Percentiles rank a stretch among this genome's conserved stretches.
phyloP scores from a whole-genome alignment of 371 early-diverging fungal genomes.

The Syncephalastrum sp. region DNA sequence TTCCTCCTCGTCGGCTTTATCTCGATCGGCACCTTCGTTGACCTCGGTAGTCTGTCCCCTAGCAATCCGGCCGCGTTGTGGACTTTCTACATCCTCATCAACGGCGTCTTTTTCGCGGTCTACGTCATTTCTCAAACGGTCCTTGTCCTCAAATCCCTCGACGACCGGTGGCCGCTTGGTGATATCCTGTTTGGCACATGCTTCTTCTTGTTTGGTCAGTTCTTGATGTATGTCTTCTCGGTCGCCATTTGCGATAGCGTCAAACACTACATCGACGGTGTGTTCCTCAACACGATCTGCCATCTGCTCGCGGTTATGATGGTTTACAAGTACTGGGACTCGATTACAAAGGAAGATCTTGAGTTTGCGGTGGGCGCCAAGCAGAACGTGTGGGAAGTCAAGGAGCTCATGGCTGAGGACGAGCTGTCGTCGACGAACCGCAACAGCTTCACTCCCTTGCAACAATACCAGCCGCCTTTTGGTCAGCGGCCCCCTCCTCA shows the following conservation, averaged over 20 bases:
- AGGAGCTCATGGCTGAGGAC: slow-evolving; percentile 72
- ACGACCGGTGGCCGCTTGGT: slow-evolving; percentile 96
- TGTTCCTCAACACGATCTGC: slow-evolving; percentile 93
- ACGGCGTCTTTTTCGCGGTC: slow-evolving; percentile 76
- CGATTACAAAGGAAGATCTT: slow-evolving; percentile 96
- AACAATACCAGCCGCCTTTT: slow-evolving; percentile 13
- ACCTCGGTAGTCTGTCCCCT: slow-evolving; percentile 61
- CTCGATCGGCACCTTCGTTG: slow-evolving; percentile 80
- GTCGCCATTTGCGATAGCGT: slow-evolving; percentile 78
- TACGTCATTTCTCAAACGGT: slow-evolving; percentile 91
- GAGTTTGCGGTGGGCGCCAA: slow-evolving; percentile 94
- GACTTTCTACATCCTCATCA: slow-evolving; percentile 85
- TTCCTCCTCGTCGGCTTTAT: slow-evolving; percentile 77
- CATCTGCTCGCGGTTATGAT: slow-evolving; percentile 96
- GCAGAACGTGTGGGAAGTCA: slow-evolving; percentile 91
- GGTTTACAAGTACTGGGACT: slow-evolving; percentile 99
- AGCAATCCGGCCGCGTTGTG: slow-evolving; percentile 78
- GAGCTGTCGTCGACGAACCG: slow-evolving; percentile 26
- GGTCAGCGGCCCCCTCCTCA: slow-evolving; percentile 10
- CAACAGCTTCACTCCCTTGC: slow-evolving; percentile 23
- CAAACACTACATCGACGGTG: slow-evolving; percentile 95
- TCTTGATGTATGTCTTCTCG: slow-evolving; percentile 78
- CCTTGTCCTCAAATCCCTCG: slow-evolving; percentile 90
- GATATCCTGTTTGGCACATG: slow-evolving; percentile 87
- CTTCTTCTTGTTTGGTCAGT: slow-evolving; percentile 87